Base-by-base conservation (phyloP, 2,329 filamentous ascomycete genomes). In the Neophaeococcomyces mojaviensis region DNA sequence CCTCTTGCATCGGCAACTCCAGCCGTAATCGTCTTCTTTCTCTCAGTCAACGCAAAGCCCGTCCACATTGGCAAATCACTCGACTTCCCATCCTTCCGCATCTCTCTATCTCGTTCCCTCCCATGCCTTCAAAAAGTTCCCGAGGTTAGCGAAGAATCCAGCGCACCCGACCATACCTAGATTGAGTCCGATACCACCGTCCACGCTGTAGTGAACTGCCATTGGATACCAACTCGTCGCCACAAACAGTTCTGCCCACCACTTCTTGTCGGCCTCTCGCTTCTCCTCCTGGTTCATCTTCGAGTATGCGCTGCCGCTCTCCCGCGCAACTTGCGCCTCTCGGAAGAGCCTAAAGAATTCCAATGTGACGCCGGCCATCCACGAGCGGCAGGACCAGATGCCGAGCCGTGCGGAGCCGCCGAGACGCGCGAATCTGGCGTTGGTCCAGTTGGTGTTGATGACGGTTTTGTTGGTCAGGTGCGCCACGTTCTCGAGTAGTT, bases 161-260 rank as follows among this genome's bases (percentile, higher is more conserved):
- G 79, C 67, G 19, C 78, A 57, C 1, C 79, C 81, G 20, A 82
- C 68, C 59, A 73, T 66, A 49, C 72, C 69, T 8, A 34, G 37
- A 49, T 82, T 77, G 30, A 74, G 73, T 45, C 86, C 64, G 8
- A 80, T 61, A 0, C 85, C 86, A 47, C 77, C 69, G 49, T 85
- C 79, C 33, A 82, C 64, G 58, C 86, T 84, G 83, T 86, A 95
- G 68, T 96, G 88, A 20, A 90, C 60, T 50, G 86, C 90, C 61
- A 94, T 70, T 26, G 89, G 88, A 46, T 85, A 79, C 80, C 86
- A 94, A 26, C 31, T 59, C 54, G 47, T 61, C 32, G 13, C 55
- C 49, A 50, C 51, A 49, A 62, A 57, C 18, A 49, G 50, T 45
- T 54, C 55, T 31, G 41, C 64, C 61, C 31, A 58, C 56, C 44